phyloP scores from a whole-genome alignment of 2,329 filamentous ascomycete genomes.

The Teratosphaeriaceae sp. region DNA sequence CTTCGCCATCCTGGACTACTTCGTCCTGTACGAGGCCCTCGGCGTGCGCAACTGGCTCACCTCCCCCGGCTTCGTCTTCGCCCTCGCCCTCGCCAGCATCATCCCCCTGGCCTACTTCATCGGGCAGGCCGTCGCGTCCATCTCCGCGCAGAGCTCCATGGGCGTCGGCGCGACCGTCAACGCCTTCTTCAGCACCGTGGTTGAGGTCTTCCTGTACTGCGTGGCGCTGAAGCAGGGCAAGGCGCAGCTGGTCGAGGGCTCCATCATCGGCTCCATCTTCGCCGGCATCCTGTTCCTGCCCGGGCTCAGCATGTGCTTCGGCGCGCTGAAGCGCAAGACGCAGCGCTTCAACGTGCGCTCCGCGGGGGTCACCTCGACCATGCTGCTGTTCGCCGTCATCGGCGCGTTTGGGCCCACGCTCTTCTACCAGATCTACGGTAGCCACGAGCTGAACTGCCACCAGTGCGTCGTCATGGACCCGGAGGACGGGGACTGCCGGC shows the following conservation, averaged over 20 bases:
- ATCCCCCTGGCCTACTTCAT: slow-evolving; percentile 98
- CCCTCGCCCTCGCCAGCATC: slow-evolving; percentile 78
- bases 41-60: slow-evolving; percentile 68
- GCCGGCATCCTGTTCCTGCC: slow-evolving; percentile 92
- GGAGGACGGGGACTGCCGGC: slow-evolving; percentile 66
- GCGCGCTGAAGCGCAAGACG: slow-evolving; percentile 94
- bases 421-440: slow-evolving; percentile 98
- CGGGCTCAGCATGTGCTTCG: slow-evolving; percentile 96
- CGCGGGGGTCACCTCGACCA: slow-evolving; percentile 93
- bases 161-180: slow-evolving; percentile 95
- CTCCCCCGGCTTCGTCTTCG: slow-evolving; percentile 78
- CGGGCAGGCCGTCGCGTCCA: slow-evolving; percentile 94
- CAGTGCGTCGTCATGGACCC: slow-evolving; percentile 39
- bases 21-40: slow-evolving; percentile 63
- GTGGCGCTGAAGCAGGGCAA: slow-evolving; percentile 90
- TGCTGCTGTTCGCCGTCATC: slow-evolving; percentile 94
- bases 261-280: slow-evolving; percentile 96
- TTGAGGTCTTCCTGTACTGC: slow-evolving; percentile 97
- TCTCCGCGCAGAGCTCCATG: slow-evolving; percentile 98
- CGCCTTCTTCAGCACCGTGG: slow-evolving; percentile 94
- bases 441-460: slow-evolving; percentile 85
- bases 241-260: slow-evolving; percentile 86
- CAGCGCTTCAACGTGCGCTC: slow-evolving; percentile 97
- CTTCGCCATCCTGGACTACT: slow-evolving; percentile 92
- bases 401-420: slow-evolving; percentile 91